A percentile compares a stretch with the other conserved stretches of the same genome.
These are phyloP conservation scores for Trichosporon coremiiforme DNA, from an alignment of 1,284 basidiomycete species.

Conservation along the genomic window DNA sequence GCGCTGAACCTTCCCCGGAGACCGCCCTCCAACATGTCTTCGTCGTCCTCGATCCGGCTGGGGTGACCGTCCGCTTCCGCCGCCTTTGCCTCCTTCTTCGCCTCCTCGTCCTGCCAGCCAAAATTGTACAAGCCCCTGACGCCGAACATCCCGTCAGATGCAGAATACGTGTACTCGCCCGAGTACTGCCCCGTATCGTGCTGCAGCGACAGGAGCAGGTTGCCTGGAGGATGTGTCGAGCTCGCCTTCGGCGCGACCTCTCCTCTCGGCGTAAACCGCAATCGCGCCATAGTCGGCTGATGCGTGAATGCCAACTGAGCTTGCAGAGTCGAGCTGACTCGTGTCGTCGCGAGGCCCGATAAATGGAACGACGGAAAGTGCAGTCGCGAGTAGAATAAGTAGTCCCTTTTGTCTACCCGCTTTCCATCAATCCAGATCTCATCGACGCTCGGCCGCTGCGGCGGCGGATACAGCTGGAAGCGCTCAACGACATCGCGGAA, in stretches of 20 bases:
- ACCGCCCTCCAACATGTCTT: conserved; percentile 85
- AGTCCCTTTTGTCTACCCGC: conserved; percentile 67
- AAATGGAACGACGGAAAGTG: conserved; percentile 86
- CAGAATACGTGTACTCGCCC: conserved; percentile 91
- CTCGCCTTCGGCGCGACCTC: conserved; percentile 26
- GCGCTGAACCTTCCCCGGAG: conserved; percentile 84
- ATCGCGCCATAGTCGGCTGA: conserved; percentile 35
- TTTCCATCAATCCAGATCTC: conserved; percentile 78
- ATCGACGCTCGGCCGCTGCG: conserved; percentile 70
- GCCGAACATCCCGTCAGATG: conserved; percentile 91
- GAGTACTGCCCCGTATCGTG: conserved; percentile 91
- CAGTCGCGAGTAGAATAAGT: conserved; percentile 83
- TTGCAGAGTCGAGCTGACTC: conserved; percentile 63
- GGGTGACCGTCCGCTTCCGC: conserved; percentile 38
- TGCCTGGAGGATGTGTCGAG: conserved; percentile 60
- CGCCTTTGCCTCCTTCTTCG: conserved; percentile 41
- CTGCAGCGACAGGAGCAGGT: conserved; percentile 84
- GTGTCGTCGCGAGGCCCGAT: conserved; percentile 83
- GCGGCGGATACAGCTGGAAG: conserved; percentile 77
- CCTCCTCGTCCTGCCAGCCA: conserved; percentile 60
- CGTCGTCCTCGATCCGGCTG: conserved; percentile 74
- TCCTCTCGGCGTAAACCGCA: conserved; percentile 62
- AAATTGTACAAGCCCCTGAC: conserved; percentile 90
- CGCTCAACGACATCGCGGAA: conserved; percentile 86
- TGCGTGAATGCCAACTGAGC: conserved; percentile 53